A percentile compares a stretch with the other conserved stretches of the same genome.
These are phyloP conservation scores for Crithidia fasciculata DNA, from an alignment of 208 protist genomes.

Conservation along the genomic window DNA sequence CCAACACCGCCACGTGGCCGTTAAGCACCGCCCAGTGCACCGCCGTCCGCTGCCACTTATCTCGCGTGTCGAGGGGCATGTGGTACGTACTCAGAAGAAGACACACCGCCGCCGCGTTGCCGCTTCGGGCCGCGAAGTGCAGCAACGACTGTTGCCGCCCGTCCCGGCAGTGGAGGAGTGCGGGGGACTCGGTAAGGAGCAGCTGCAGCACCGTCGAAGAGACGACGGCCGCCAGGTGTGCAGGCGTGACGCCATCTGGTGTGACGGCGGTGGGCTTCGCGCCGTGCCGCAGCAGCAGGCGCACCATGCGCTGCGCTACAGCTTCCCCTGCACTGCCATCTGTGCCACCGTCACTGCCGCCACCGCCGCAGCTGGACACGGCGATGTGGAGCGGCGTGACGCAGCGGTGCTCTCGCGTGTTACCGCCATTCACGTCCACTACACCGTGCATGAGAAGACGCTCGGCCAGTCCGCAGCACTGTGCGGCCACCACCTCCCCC, in stretches of 20 bases:
- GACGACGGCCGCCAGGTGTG: slow-evolving; percentile 49
- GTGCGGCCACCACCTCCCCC: slow-evolving; percentile 37
- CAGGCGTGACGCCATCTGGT: slow-evolving; percentile 56
- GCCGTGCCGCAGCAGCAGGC: slow-evolving; percentile 40
- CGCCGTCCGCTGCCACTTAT: slow-evolving; percentile 75
- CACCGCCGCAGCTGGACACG: slow-evolving; percentile 19
- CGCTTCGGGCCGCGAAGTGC: slow-evolving; percentile 60
- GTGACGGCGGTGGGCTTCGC: slow-evolving; percentile 47
- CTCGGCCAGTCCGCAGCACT: slow-evolving; percentile 30
- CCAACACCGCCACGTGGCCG: slow-evolving; percentile 38
- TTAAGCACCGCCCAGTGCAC: slow-evolving; percentile 72
- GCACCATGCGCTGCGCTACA: slow-evolving; percentile 25
- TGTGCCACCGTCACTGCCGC: too few relatives aligned
- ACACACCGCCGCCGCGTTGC: slow-evolving; percentile 29
- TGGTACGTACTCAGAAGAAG: slow-evolving; percentile 39
- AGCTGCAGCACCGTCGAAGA: slow-evolving; percentile 23
- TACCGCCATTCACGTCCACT: slow-evolving; percentile 42
- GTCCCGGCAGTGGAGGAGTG: slow-evolving; percentile 42
- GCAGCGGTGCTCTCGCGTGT: slow-evolving; percentile 50
- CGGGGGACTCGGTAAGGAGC: slow-evolving; percentile 17
- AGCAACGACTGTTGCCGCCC: slow-evolving; percentile 62
- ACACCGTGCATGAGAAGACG: slow-evolving; percentile 33
- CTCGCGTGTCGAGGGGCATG: slow-evolving; percentile 35
- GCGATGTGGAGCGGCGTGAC: slow-evolving; percentile 58
- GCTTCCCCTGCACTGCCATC: background rate